Evolutionary conservation across 306 rosid genomes (phyloP), one percentile per base, ranked within the genome.

Genomic region (Heteromeles arbutifolia): DNA sequence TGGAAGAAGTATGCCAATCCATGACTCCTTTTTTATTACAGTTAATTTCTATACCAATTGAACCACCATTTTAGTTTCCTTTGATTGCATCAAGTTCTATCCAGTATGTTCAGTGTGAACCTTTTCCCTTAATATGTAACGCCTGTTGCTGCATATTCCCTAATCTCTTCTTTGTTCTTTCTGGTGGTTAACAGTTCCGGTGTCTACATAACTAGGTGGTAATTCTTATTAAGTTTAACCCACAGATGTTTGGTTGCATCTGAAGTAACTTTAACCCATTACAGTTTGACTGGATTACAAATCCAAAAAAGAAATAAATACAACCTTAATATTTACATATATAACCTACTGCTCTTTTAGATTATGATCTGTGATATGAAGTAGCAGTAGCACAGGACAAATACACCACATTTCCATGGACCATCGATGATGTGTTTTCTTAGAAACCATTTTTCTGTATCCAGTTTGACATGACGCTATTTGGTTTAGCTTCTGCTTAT

Each of bases 1-100:
- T 90, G 85, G 67, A 76, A 69, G 86, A 90, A 75, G 99, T 91
- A 87, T 37, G 90, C 57, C 31, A 32, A 50, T 71, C 77, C 61
- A 52, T 59, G 54, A 67, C 75, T 81, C 54, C 61, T 61, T 18
- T 19, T 65, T 53, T 22, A 17, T 57, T 13, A 29, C 63, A 59
- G 64, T 79, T 11, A 25, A 24, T 24, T 25, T 61, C 32, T 25
- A 13, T 25, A 26, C 14, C 31, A 11, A 61, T 17, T 1, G 34
- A 13, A 25, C 32, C 15, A 61, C 29, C 34, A 3, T 13, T 25
- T 44, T 31, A 70, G 44, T 11, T 26, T 69, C 31, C 28, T 63
- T 57, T 67, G 34, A 45, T 37, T n/a, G 22, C 24, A 21, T 48
- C 28, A 54, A 68, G n/a, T 74, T 74, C 61, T 26, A 52, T 44